Percentiles rank a stretch among this genome's conserved stretches.
Conservation (phyloP, 768 basidiomycete species). For the Chlorophyllum brunneum region DNA sequence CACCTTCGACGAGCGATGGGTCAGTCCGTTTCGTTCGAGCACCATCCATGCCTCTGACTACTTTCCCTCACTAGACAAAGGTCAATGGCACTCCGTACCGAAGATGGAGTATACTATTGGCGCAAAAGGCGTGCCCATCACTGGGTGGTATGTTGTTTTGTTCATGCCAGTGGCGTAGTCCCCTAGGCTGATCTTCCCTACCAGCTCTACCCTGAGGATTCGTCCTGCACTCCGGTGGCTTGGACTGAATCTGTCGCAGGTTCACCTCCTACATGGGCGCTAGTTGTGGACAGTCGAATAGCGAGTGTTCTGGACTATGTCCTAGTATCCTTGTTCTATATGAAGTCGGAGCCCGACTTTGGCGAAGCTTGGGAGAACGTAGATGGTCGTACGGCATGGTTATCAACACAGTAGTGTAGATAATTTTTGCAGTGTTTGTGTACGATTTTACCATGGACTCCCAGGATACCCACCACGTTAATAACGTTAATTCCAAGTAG, state of each 20-base stretch:
- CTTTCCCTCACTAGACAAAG: neutral
- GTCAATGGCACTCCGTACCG: neutral
- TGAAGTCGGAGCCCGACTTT: neutral
- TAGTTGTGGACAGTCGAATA: neutral
- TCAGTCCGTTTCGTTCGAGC: neutral
- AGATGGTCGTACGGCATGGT: neutral
- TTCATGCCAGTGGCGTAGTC: neutral
- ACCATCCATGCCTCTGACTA: no score
- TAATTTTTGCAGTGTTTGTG: no score
- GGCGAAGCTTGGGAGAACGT: neutral
- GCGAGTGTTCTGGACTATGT: neutral
- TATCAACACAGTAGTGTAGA: neutral
- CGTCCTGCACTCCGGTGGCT: neutral
- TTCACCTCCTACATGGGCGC: neutral
- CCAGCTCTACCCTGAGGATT: constrained; percentile 7
- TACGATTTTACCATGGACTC: no score
- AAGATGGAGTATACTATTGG: constrained; percentile 7
- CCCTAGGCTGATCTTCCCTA: neutral
- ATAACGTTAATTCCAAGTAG: no score
- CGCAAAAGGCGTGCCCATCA: neutral
- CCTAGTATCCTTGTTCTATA: constrained; percentile 6
- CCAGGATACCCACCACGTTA: no score
- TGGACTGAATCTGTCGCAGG: constrained; percentile 8
- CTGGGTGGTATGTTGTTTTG: neutral
- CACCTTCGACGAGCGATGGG: constrained; percentile 1